Conservation (phyloP, 73 alveolate species). For the Tetrahymena malaccensis region DNA sequence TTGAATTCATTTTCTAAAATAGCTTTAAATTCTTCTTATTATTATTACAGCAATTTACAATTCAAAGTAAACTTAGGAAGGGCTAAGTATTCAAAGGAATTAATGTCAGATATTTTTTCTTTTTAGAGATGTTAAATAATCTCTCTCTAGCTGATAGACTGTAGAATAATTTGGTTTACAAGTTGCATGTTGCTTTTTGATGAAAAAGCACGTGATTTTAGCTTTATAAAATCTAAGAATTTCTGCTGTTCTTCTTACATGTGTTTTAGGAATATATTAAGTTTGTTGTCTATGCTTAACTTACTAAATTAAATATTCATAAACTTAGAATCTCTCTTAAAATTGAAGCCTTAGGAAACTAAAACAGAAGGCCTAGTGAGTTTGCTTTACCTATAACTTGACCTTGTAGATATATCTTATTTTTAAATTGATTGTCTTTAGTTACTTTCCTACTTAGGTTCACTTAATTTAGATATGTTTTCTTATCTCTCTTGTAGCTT, state of each 20-base stretch:
- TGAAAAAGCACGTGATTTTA: neutral
- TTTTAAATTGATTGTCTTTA: neutral
- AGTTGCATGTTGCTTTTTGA: neutral
- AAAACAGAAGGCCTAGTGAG: neutral
- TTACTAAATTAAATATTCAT: neutral
- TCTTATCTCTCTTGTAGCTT: neutral
- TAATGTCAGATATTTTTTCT: neutral
- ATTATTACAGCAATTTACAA: neutral
- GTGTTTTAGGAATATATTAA: neutral
- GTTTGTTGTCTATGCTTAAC: neutral
- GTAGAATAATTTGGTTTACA: neutral
- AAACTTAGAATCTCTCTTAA: neutral
- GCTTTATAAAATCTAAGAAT: neutral
- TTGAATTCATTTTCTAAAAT: neutral
- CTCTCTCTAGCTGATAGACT: neutral
- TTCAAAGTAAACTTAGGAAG: neutral
- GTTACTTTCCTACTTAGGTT: neutral
- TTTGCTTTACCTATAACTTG: neutral
- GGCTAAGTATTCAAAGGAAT: neutral
- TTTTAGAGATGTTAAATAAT: neutral
- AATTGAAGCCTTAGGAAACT: neutral
- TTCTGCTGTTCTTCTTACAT: neutral
- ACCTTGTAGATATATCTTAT: neutral
- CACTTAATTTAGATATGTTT: neutral
- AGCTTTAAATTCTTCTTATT: neutral